Percentiles rank a stretch among this genome's conserved stretches.
These are phyloP conservation scores for Pseudevernia furfuracea DNA, from an alignment of 495 filamentous ascomycete genomes.

Conservation along the genomic window DNA sequence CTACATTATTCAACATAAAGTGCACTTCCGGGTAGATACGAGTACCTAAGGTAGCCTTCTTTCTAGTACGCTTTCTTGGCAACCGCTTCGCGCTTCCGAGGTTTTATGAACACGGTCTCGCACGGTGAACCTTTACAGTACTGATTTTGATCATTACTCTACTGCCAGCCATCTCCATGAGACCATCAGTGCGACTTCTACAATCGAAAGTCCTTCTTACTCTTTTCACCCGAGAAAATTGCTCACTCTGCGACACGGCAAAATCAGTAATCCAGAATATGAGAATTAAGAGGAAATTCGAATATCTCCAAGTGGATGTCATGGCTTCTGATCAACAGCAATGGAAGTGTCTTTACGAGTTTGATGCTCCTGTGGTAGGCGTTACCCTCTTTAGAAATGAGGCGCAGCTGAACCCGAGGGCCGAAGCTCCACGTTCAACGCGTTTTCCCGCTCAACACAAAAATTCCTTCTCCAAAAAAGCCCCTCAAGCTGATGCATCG, in stretches of 20 bases:
- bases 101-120: too few relatives aligned
- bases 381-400: not conserved
- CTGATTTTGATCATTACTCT: not conserved
- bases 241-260: conserved; percentile 71
- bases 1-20: too few relatives aligned
- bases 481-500: conserved; percentile 76
- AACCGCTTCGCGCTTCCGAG: not conserved
- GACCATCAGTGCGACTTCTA: conserved; percentile 29
- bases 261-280: conserved; percentile 63
- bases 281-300: conserved; percentile 60
- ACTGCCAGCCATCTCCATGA: conserved; percentile 13
- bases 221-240: conserved; percentile 72
- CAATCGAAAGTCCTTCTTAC: conserved; percentile 62
- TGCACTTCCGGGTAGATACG: too few relatives aligned
- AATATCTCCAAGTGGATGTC: conserved; percentile 73
- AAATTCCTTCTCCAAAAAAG: too few relatives aligned
- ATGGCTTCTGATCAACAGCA: conserved; percentile 53
- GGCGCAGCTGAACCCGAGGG: not conserved
- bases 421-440: conserved; percentile 57
- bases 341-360: conserved; percentile 81
- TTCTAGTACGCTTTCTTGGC: too few relatives aligned
- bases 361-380: conserved; percentile 77
- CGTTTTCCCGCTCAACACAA: too few relatives aligned
- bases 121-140: too few relatives aligned
- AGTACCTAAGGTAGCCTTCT: too few relatives aligned